Evolutionary conservation across 192 early-diverging fungal species (phyloP), one percentile per base, ranked within the genome.

Genomic region (Cladochytrium replicatum): DNA sequence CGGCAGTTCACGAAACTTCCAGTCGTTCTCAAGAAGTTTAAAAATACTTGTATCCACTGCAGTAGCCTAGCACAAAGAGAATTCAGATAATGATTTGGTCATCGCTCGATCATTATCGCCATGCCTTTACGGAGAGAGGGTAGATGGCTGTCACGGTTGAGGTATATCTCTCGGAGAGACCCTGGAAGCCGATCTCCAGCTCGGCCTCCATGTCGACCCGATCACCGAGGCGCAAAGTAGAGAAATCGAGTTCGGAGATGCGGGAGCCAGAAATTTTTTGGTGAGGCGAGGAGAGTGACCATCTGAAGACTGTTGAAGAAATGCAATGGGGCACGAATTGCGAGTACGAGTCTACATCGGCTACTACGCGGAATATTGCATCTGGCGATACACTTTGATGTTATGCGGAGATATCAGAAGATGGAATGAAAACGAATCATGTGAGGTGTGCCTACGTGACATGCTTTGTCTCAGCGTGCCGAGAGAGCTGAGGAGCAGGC

Each of bases 301-400:
- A n/a, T n/a, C n/a, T 50, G 50, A 85, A 55, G 38, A 87, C 73
- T 50, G 56, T 46, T 2, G 87, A 87, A 43, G 58, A 54, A 4
- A 75, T 75, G 60, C 87, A 89, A 75, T 81, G 85, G 3, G 89
- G 92, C 43, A 95, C 70, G 69, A 91, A 95, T 29, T 69, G 60
- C 29, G 77, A 51, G 63, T 95, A 95, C 21, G 81, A 67, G 43
- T 82, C 73, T 3, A 92, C 80, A 65, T 91, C 86, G 8, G 87
- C 62, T 6, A 90, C 86, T 5, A 95, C 62, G 29, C n/a, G n/a
- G n/a, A n/a, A n/a, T n/a, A n/a, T n/a, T n/a, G n/a, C n/a, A n/a
- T n/a, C n/a, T n/a, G n/a, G n/a, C n/a, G n/a, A n/a, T n/a, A n/a
- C n/a, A n/a, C n/a, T n/a, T n/a, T n/a, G n/a, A n/a, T n/a, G n/a